These are phyloP conservation scores for Bremia lactucae DNA, from an alignment of 352 stramenopile genomes.

Conservation along the genomic window DNA sequence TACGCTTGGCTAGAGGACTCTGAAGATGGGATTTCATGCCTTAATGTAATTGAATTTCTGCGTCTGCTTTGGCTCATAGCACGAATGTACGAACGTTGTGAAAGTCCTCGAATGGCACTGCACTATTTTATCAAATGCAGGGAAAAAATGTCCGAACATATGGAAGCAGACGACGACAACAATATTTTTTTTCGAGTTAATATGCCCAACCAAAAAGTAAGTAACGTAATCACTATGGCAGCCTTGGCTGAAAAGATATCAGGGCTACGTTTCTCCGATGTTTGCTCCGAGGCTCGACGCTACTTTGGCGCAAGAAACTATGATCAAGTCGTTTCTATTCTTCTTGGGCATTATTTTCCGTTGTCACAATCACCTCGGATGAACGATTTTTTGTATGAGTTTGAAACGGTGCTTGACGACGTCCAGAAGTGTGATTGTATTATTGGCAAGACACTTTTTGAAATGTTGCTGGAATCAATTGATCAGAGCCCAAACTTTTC, in stretches of 20 bases:
- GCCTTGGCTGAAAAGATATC: conserved; percentile 41
- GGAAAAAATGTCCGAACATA: conserved; percentile 12
- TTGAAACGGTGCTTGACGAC: conserved; percentile 21
- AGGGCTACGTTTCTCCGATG: conserved; percentile 40
- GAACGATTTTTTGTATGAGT: conserved; percentile 46
- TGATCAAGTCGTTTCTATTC: conserved; percentile 26
- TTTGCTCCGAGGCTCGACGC: conserved; percentile 40
- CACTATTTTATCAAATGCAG: conserved; percentile 49
- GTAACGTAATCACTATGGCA: conserved; percentile 23
- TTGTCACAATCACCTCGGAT: conserved; percentile 32
- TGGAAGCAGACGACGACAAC: neutral
- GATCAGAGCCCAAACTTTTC: conserved; percentile 24
- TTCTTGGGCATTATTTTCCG: conserved; percentile 50
- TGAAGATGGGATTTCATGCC: conserved; percentile 4
- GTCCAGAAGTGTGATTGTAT: neutral
- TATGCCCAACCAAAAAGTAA: conserved; percentile 37
- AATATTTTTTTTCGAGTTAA: conserved; percentile 11
- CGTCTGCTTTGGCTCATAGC: conserved; percentile 54
- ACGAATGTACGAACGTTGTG: conserved; percentile 32
- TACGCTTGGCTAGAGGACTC: conserved; percentile 30
- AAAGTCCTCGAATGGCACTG: conserved; percentile 33
- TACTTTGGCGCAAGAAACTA: conserved; percentile 25
- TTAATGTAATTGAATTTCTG: conserved; percentile 10
- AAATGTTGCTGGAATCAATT: conserved; percentile 35
- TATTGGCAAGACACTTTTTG: conserved; percentile 18